A percentile compares a stretch with the other conserved stretches of the same genome.
Conservation (phyloP, 441 rosid species). For the Gossypium schwendimanii region DNA sequence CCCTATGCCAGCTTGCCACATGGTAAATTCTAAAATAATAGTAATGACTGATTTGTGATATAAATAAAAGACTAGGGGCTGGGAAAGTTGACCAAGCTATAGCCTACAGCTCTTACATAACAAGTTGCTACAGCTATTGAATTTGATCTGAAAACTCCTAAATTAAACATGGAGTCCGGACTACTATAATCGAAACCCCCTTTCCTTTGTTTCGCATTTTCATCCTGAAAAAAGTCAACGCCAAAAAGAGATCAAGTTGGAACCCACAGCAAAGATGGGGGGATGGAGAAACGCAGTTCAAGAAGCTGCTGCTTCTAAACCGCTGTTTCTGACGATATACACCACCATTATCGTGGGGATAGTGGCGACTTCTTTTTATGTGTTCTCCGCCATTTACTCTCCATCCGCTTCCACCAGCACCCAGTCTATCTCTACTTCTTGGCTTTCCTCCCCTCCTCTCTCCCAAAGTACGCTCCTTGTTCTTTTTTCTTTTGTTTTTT, state of each 20-base stretch:
- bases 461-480: constrained; percentile 27
- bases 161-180: not conserved
- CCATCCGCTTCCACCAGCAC: constrained; percentile 30
- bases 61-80: not conserved
- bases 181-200: not conserved
- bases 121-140: not conserved
- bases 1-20: too few species aligned
- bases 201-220: not conserved
- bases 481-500: not conserved
- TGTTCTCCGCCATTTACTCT: constrained; percentile 76
- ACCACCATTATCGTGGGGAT: constrained; percentile 67
- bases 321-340: constrained; percentile 78
- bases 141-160: not conserved
- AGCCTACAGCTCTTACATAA: not conserved
- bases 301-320: constrained; percentile 61
- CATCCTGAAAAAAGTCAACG: not conserved
- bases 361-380: constrained; percentile 66
- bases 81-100: not conserved
- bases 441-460: constrained; percentile 52
- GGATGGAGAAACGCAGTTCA: constrained; percentile 75
- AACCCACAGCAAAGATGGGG: constrained; percentile 19
- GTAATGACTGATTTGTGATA: not conserved
- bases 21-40: not conserved
- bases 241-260: not conserved
- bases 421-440: constrained; percentile 30